Evolutionary conservation across 2,329 filamentous ascomycete species (phyloP).

Genomic region (Lachnellula hyalina): DNA sequence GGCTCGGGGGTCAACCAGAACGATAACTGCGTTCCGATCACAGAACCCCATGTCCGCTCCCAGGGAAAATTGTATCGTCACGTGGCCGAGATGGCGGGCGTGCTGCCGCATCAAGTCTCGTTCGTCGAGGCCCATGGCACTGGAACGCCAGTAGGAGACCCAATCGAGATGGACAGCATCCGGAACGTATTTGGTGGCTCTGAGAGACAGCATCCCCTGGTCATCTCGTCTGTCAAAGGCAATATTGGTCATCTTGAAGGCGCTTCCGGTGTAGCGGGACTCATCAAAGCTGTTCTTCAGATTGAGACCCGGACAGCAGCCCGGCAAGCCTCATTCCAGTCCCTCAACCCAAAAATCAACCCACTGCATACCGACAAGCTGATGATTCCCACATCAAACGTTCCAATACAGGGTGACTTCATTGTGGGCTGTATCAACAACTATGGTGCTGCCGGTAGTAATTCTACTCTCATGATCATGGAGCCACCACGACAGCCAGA

Average conservation of each 20-base stretch:
- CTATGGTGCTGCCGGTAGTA: slow-evolving; percentile 24
- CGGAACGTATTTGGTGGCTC: background rate
- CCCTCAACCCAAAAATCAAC: slow-evolving; percentile 35
- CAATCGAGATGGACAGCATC: slow-evolving; percentile 9
- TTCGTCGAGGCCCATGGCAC: slow-evolving; percentile 26
- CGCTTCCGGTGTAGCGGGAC: slow-evolving; percentile 28
- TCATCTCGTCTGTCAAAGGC: slow-evolving; percentile 18
- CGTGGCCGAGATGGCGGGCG: slow-evolving; percentile 21
- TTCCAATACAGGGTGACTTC: slow-evolving; percentile 21
- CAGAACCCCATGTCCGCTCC: slow-evolving; percentile 16
- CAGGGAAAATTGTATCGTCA: slow-evolving; percentile 31
- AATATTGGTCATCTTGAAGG: slow-evolving; percentile 25
- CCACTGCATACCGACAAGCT: slow-evolving; percentile 15
- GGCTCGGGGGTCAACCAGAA: background rate
- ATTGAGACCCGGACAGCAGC: slow-evolving; percentile 27
- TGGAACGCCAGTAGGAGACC: slow-evolving; percentile 18
- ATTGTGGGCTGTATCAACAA: slow-evolving; percentile 26
- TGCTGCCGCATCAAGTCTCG: slow-evolving; percentile 26
- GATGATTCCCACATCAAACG: slow-evolving; percentile 18
- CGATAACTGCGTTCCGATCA: background rate
- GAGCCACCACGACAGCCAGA: slow-evolving; percentile 1
- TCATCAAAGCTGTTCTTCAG: slow-evolving; percentile 29
- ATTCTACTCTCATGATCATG: slow-evolving; percentile 32
- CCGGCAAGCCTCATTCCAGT: slow-evolving; percentile 25
- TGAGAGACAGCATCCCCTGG: background rate